Evolutionary conservation across 2,329 filamentous ascomycete species (phyloP), one percentile per base, ranked within the genome.

Genomic region (Colletotrichum higginsianum): DNA sequence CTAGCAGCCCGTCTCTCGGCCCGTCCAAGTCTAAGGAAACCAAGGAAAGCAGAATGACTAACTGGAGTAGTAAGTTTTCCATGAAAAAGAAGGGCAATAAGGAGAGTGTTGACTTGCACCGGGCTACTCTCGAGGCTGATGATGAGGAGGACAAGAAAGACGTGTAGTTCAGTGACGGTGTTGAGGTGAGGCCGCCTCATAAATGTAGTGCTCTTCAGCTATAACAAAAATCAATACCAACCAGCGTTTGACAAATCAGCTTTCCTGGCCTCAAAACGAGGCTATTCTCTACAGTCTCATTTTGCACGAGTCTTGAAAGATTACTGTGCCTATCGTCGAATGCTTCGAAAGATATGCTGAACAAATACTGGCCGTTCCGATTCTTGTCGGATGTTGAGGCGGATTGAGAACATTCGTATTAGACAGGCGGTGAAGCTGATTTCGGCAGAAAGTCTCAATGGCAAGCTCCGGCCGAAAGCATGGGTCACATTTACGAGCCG

Each of bases 71-170:
- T 44, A 84, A 87, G 75, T 89, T 89, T 78, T 86, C 87, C 53
- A 89, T 89, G 77, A 90, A 89, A 81, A 90, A 90, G 82, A 89
- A 88, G 79, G 86, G 84, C 74, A 71, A 75, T n/a, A 88, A 87
- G 81, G 87, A 89, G 75, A 88, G 86, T 74, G 75, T 87, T 74
- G 88, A 90, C 56, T 77, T 87, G 35, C 88, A 90, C 49, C 67
- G 71, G 16, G 53, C 42, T 23, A n/a, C 55, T 5, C 47, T 49
- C 6, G 72, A 72, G 55, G 60, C 57, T 26, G 72, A 73, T 21
- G 21, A 42, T 50, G 68, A 72, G 30, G 71, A 67, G 30, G 65
- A 73, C 38, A 73, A 73, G 46, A 73, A 73, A 56, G 72, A 73
- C 40, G 61, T 69, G 12, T 73, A 62, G 35, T 66, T 26, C 50